Evolutionary conservation across 306 rosid species (phyloP).

Genomic region (Erythrophleum fordii): DNA sequence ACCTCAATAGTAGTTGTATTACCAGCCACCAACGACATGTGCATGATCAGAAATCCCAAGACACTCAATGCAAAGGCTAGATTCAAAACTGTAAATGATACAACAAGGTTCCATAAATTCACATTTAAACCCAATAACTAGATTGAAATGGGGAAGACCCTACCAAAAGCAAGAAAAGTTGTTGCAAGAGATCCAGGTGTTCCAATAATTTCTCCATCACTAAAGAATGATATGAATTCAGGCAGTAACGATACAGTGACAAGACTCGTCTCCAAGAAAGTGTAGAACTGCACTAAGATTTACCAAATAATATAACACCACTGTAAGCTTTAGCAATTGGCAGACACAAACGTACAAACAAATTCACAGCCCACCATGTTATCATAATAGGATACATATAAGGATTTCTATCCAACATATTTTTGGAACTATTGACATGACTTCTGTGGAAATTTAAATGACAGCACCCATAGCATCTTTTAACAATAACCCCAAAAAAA

Average conservation of each 20-base stretch:
- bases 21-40: constrained; percentile 62
- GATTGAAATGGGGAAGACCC: constrained; percentile 1
- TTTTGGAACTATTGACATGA: background rate
- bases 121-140: background rate
- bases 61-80: constrained; percentile 80
- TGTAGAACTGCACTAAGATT: constrained; percentile 68
- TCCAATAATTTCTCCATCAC: constrained; percentile 77
- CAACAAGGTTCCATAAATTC: constrained; percentile 28
- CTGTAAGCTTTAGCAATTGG: background rate
- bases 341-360: background rate
- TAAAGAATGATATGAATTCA: constrained; percentile 68
- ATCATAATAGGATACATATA: background rate
- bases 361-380: background rate
- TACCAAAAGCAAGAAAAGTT: constrained; percentile 83
- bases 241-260: constrained; percentile 74
- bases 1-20: constrained; percentile 88
- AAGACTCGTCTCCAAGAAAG: constrained; percentile 77
- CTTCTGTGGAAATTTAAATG: background rate
- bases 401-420: background rate
- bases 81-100: constrained; percentile 59
- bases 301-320: constrained; percentile 9
- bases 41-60: constrained; percentile 79
- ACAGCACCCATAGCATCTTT: background rate
- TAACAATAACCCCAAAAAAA: background rate
- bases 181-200: constrained; percentile 80